Evolutionary conservation across 2,329 filamentous ascomycete genomes (phyloP).

Genomic region (Diaporthe citri): DNA sequence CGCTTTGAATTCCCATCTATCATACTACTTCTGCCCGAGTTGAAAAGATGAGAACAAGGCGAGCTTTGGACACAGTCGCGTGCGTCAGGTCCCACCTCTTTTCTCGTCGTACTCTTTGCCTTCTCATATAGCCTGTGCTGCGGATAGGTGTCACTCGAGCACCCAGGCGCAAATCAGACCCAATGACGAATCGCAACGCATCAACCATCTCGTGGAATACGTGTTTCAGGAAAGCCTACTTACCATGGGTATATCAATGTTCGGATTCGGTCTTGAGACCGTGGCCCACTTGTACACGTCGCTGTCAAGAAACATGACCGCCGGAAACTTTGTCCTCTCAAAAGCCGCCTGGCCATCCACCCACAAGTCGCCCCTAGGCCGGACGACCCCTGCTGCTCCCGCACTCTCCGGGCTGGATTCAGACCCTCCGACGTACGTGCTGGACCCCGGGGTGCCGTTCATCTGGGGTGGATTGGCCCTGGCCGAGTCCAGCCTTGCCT

Average conservation of each 20-base stretch:
- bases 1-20: background rate
- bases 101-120: background rate
- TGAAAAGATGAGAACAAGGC: background rate
- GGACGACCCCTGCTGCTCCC: background rate
- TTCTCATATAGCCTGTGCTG: background rate
- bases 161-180: background rate
- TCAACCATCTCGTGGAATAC: background rate
- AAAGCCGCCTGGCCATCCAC: conserved; percentile 26
- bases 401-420: conserved; percentile 15
- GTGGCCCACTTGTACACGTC: conserved; percentile 53
- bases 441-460: conserved; percentile 10
- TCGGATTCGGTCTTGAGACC: conserved; percentile 53
- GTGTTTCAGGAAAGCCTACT: conserved; percentile 40
- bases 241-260: conserved; percentile 54
- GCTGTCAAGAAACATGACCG: conserved; percentile 58
- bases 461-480: background rate
- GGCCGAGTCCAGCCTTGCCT: conserved; percentile 49
- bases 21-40: background rate
- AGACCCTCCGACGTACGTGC: background rate
- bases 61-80: background rate
- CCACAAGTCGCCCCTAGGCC: conserved; percentile 42
- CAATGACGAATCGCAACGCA: background rate
- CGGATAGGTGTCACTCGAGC: conserved; percentile 18
- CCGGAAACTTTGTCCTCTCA: conserved; percentile 52
- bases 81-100: background rate